Evolutionary conservation across 148 eudicot genomes (phyloP), one percentile per base, ranked within the genome.

Genomic region (Euryodendron excelsum): DNA sequence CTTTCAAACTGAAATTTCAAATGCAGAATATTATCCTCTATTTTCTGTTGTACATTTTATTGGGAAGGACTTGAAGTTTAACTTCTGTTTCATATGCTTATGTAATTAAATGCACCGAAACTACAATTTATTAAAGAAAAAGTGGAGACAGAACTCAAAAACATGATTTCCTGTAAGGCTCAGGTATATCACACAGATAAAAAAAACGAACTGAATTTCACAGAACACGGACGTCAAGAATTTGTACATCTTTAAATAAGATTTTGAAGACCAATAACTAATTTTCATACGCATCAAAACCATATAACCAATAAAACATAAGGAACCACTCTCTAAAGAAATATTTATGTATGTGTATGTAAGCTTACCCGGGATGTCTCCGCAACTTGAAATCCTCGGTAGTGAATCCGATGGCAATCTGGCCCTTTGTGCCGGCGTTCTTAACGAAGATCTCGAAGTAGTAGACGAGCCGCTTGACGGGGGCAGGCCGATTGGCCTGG

Each of bases 321-420:
- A 2, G 58, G 25, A 23, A 36, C 34, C 41, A 59, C 25, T 17
- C 23, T n/a, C 4, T 13, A 10, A 17, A 75, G 6, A 15, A 27
- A 30, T 7, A 18, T 18, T 3, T 39, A 79, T 7, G 55, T 44
- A 50, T 69, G 15, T 25, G 31, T 33, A 1, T 12, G 0, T 15
- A 53, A 0, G 52, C 84, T 33, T 72, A 95, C 99, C 99, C 99
- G 1, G 99, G 99, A 30, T 93, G 97, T 11, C 97, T 87, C 13
- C 96, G 88, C 91, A 93, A 83, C 77, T 86, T 91, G 76, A 90
- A 93, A 25, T 85, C 90, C 18, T 90, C 85, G 39, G 85, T 80
- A 2, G 97, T 91, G 36, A 91, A 95, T 12, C 99, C 99, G 63
- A 95, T 95, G 7, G 96, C 86, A 74, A 89, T 67, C 86, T 95